phyloP scores from a whole-genome alignment of 345 rosid species.

The Eucalyptus regnans region DNA sequence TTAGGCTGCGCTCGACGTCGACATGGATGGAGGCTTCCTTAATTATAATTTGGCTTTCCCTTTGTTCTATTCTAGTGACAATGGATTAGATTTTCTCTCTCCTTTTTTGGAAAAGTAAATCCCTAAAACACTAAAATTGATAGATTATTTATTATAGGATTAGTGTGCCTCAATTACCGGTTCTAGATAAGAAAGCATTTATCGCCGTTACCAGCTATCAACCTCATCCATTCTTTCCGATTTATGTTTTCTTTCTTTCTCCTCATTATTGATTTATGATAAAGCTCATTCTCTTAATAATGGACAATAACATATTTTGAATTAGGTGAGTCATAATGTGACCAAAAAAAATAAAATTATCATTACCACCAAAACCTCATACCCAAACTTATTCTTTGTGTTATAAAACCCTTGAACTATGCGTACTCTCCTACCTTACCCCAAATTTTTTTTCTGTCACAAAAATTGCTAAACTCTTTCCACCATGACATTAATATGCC shows the following conservation, averaged over 20 bases:
- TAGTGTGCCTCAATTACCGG: neutral
- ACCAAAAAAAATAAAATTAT: neutral
- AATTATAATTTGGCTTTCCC: neutral
- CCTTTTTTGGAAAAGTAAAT: neutral
- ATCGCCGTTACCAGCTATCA: neutral
- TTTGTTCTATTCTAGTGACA: neutral
- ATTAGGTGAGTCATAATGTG: neutral
- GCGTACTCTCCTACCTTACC: neutral
- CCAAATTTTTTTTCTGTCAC: too few relatives aligned
- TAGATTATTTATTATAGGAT: neutral
- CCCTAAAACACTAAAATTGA: neutral
- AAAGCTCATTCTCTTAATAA: neutral
- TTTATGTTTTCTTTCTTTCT: neutral
- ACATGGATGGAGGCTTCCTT: neutral
- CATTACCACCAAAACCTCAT: neutral
- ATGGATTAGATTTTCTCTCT: neutral
- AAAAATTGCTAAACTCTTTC: neutral
- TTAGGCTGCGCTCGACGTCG: neutral
- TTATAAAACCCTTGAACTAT: neutral
- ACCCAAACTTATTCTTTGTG: neutral
- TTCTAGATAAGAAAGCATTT: neutral
- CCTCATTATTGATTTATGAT: neutral
- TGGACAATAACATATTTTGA: neutral
- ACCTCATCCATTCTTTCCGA: neutral
- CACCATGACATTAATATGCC: neutral